phyloP scores from a whole-genome alignment of 148 eudicot species.

The Fagopyrum homotropicum region DNA sequence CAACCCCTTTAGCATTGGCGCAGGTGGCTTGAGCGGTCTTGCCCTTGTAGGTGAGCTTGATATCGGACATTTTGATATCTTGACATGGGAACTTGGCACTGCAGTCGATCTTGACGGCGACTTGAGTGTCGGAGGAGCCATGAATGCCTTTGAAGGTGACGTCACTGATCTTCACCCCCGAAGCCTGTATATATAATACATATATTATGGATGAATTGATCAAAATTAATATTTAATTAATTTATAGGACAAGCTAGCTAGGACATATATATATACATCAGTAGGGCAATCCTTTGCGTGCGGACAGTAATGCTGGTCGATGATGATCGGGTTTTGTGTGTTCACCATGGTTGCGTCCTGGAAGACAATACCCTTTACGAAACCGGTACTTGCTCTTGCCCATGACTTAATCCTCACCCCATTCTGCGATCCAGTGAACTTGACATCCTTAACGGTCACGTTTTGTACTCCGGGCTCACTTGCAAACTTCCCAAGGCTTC shows the following conservation, averaged over 20 bases:
- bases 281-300: not conserved
- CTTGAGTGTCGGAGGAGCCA: not conserved
- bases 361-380: conserved; percentile 28
- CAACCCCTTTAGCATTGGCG: not conserved
- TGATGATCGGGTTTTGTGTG: conserved; percentile 39
- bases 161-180: not conserved
- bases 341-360: conserved; percentile 35
- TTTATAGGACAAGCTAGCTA: too few relatives aligned
- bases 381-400: conserved; percentile 42
- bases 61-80: not conserved
- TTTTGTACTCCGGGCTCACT: conserved; percentile 41
- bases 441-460: conserved; percentile 28
- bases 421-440: conserved; percentile 27
- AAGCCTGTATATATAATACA: not conserved
- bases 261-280: not conserved
- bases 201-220: too few relatives aligned
- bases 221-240: too few relatives aligned
- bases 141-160: not conserved
- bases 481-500: conserved; percentile 34
- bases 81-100: not conserved
- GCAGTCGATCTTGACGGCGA: conserved; percentile 2
- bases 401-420: conserved; percentile 49
- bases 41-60: not conserved
- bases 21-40: not conserved
- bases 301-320: conserved; percentile 53